A percentile compares a stretch with the other conserved stretches of the same genome.
Evolutionary conservation across 768 basidiomycete species (phyloP).

Genomic region (Cystofilobasidium macerans): DNA sequence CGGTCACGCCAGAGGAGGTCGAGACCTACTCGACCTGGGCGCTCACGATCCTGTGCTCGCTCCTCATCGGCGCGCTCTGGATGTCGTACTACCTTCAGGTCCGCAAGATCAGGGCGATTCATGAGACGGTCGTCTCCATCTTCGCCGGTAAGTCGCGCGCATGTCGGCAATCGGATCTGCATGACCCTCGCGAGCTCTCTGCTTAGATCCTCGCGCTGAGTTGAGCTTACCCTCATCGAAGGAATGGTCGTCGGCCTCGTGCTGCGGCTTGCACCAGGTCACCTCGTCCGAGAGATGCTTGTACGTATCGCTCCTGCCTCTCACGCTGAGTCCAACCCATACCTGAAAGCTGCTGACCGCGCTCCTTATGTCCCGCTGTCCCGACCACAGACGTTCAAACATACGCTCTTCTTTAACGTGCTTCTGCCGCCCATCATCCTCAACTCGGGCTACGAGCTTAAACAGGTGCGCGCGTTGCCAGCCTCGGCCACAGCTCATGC

Average conservation of each 20-base stretch:
- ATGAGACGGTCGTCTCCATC: constrained; percentile 92
- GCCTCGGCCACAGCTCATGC: neutral
- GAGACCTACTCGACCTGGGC: constrained; percentile 70
- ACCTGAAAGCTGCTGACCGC: neutral
- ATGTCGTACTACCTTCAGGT: constrained; percentile 98
- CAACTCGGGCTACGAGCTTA: constrained; percentile 94
- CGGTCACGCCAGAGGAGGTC: constrained; percentile 49
- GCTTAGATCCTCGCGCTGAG: neutral
- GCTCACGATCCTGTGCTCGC: constrained; percentile 45
- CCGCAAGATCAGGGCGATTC: constrained; percentile 84
- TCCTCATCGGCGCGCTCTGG: constrained; percentile 86
- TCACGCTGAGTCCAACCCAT: too few species aligned
- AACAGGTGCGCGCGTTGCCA: constrained; percentile 52
- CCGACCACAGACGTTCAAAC: constrained; percentile 68
- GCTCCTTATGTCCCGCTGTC: neutral
- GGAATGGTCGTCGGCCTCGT: constrained; percentile 89
- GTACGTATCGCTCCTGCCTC: constrained; percentile 47
- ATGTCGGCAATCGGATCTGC: too few species aligned
- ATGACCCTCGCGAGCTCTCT: neutral
- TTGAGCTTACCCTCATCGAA: constrained; percentile 8
- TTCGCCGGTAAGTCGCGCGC: constrained; percentile 55
- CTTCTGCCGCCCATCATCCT: constrained; percentile 96
- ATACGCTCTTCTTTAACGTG: constrained; percentile 94
- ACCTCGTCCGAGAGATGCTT: constrained; percentile 93
- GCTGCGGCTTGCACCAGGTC: constrained; percentile 78